Percentiles rank a stretch among this genome's conserved stretches.
Conservation (phyloP, 176 grass and related monocot species). For the Sorghum bicolor region Sorghum_bicolor_NCBIv3 NC_012878.2:47498501-47499000, state of each 20-base stretch:
- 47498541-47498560: slow-evolving; percentile 51
- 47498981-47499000: background rate
- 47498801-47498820: slow-evolving; percentile 51
- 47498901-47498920: background rate
- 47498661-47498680: background rate
- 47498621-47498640: slow-evolving; percentile 60
- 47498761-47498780: slow-evolving; percentile 48
- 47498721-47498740: background rate
- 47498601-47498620: slow-evolving; percentile 51
- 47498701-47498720: background rate
- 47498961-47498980: background rate
- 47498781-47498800: slow-evolving; percentile 50
- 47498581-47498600: slow-evolving; percentile 72
- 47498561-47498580: slow-evolving; percentile 59
- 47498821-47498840: slow-evolving; percentile 36
- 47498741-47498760: background rate
- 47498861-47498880: background rate
- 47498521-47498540: background rate
- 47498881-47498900: background rate
- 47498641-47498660: slow-evolving; percentile 26
- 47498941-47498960: background rate
- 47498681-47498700: background rate
- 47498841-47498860: background rate
- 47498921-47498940: background rate
- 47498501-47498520: background rate